These are phyloP conservation scores for Infundibulicybe gibba DNA, from an alignment of 768 basidiomycete species.

Conservation along the genomic window DNA sequence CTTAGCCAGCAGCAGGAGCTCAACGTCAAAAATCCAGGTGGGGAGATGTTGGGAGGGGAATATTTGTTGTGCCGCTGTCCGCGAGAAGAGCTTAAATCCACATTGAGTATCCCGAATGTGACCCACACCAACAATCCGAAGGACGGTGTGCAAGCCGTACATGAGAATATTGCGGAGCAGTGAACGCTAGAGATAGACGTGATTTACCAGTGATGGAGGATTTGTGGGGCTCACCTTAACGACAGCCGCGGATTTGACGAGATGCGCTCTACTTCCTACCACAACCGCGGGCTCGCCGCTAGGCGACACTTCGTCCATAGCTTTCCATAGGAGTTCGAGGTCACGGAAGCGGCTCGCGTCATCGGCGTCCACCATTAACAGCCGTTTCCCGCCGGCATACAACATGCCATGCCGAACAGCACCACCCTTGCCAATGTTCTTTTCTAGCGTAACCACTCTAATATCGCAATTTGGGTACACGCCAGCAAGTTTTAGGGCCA, in stretches of 20 bases:
- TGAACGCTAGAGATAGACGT: conserved; percentile 62
- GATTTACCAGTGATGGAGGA: neutral
- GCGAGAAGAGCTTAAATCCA: conserved; percentile 95
- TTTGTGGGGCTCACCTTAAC: conserved; percentile 66
- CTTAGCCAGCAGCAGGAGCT: conserved; percentile 83
- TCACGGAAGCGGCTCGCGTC: conserved; percentile 89
- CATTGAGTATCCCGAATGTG: conserved; percentile 95
- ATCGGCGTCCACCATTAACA: conserved; percentile 94
- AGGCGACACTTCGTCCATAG: conserved; percentile 61
- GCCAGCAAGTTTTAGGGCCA: conserved; percentile 62
- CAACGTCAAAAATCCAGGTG: conserved; percentile 97
- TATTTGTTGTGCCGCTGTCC: conserved; percentile 72
- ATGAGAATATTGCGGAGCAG: conserved; percentile 87
- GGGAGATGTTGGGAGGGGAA: conserved; percentile 86
- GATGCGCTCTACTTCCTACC: conserved; percentile 89
- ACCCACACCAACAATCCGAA: conserved; percentile 85
- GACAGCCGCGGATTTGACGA: conserved; percentile 89
- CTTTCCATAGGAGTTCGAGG: conserved; percentile 71
- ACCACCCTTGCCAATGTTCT: conserved; percentile 90
- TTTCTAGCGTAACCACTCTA: conserved; percentile 71
- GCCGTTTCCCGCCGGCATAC: conserved; percentile 67
- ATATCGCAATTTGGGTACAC: conserved; percentile 58
- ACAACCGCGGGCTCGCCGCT: conserved; percentile 56
- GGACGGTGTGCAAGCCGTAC: conserved; percentile 88
- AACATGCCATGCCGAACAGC: conserved; percentile 92